Evolutionary conservation across 2,329 filamentous ascomycete species (phyloP).

Genomic region (Colletotrichum lupini): DNA sequence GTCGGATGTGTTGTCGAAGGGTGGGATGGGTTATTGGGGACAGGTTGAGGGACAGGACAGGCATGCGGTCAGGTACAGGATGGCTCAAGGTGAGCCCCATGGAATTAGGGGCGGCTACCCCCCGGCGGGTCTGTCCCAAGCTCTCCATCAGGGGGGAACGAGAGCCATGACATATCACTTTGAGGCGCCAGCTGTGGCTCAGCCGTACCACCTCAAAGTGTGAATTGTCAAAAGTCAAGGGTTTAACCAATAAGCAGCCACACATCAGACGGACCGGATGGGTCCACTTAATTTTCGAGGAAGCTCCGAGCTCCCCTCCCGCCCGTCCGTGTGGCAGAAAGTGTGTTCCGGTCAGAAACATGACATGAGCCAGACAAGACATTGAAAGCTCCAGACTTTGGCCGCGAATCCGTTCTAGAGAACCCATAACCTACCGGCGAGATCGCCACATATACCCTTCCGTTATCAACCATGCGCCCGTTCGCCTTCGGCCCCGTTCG

Average conservation of each 20-base stretch:
- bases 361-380: slow-evolving; percentile 15
- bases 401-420: not conserved
- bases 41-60: slow-evolving; percentile 17
- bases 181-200: slow-evolving; percentile 21
- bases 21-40: slow-evolving; percentile 22
- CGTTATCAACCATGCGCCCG: slow-evolving; percentile 18
- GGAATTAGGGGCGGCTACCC: slow-evolving; percentile 24
- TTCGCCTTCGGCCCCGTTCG: slow-evolving; percentile 11
- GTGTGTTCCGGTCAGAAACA: slow-evolving; percentile 1
- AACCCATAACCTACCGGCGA: not conserved
- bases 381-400: not conserved
- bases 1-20: slow-evolving; percentile 14
- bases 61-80: slow-evolving; percentile 28
- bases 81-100: not conserved
- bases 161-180: slow-evolving; percentile 16
- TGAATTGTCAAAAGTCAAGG: not conserved
- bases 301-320: slow-evolving; percentile 19
- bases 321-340: slow-evolving; percentile 10
- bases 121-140: slow-evolving; percentile 2
- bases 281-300: slow-evolving; percentile 10
- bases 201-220: not conserved
- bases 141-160: not conserved
- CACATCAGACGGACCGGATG: slow-evolving; percentile 10
- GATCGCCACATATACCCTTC: not conserved
- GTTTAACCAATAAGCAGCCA: slow-evolving; percentile 10